These are phyloP conservation scores for Dichotomopilus funicola DNA, from an alignment of 2,329 filamentous ascomycete species.

Conservation along the genomic window DNA sequence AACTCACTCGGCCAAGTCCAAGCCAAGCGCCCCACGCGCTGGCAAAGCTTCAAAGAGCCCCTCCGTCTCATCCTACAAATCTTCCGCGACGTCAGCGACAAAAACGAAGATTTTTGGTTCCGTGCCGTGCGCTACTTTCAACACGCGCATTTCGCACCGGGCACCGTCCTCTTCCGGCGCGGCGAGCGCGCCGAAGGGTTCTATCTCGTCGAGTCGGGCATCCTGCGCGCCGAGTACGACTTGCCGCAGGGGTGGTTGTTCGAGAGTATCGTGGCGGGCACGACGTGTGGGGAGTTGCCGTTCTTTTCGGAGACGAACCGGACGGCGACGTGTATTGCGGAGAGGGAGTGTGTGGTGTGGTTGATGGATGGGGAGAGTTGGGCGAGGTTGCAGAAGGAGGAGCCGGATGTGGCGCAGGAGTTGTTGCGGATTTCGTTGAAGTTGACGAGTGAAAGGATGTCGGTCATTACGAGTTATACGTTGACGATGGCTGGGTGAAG, in stretches of 20 bases:
- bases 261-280: conserved; percentile 88
- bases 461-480: conserved; percentile 53
- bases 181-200: conserved; percentile 76
- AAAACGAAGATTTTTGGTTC: conserved; percentile 96
- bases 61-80: conserved; percentile 87
- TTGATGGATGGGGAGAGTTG: conserved; percentile 66
- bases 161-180: conserved; percentile 68
- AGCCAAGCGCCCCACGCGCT: conserved; percentile 55
- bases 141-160: conserved; percentile 59
- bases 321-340: conserved; percentile 79
- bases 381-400: conserved; percentile 62
- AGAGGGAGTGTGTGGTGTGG: conserved; percentile 79
- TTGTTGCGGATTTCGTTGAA: conserved; percentile 83
- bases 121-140: conserved; percentile 68
- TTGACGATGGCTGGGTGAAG: conserved; percentile 42
- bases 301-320: conserved; percentile 90
- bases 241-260: conserved; percentile 82
- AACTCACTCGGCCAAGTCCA: conserved; percentile 65
- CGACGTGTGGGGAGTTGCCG: conserved; percentile 90
- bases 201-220: conserved; percentile 83
- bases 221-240: conserved; percentile 84
- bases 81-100: conserved; percentile 80
- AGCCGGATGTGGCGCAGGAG: conserved; percentile 75
- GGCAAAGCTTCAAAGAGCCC: conserved; percentile 83
- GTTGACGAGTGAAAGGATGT: conserved; percentile 89